Conservation (phyloP, 139 green algal species). For the Pseudopediastrum boryanum region DNA sequence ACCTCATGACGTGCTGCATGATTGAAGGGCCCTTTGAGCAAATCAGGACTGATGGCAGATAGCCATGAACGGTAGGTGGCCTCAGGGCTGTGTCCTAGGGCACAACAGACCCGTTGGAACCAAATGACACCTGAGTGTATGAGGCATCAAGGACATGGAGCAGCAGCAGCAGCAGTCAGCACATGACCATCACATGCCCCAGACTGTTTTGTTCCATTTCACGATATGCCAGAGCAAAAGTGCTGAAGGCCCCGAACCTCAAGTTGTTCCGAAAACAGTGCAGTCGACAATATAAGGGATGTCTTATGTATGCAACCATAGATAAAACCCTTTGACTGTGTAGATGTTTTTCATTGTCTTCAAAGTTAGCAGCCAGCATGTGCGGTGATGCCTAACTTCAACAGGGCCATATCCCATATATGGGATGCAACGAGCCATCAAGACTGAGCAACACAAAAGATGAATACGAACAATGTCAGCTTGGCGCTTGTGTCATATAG, state of each 20-base stretch:
- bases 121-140: conserved; percentile 68
- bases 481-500: too few species aligned
- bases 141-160: conserved; percentile 1
- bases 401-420: too few species aligned
- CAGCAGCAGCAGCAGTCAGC: not conserved
- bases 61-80: conserved; percentile 50
- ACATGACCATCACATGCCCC: not conserved
- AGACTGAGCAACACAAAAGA: too few species aligned
- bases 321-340: not conserved
- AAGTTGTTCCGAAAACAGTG: not conserved
- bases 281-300: not conserved
- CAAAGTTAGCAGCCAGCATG: too few species aligned
- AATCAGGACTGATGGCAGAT: conserved; percentile 53
- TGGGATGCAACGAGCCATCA: too few species aligned
- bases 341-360: too few species aligned
- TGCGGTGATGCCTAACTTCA: too few species aligned
- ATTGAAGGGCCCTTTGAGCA: conserved; percentile 68
- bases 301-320: not conserved
- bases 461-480: too few species aligned
- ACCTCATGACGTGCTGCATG: conserved; percentile 45
- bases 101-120: conserved; percentile 68
- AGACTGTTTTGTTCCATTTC: not conserved
- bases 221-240: not conserved
- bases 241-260: not conserved
- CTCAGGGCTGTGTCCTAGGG: conserved; percentile 22